These are phyloP conservation scores for Themeda triandra DNA, from an alignment of 176 grass and related monocot species.

Conservation along the genomic window DNA sequence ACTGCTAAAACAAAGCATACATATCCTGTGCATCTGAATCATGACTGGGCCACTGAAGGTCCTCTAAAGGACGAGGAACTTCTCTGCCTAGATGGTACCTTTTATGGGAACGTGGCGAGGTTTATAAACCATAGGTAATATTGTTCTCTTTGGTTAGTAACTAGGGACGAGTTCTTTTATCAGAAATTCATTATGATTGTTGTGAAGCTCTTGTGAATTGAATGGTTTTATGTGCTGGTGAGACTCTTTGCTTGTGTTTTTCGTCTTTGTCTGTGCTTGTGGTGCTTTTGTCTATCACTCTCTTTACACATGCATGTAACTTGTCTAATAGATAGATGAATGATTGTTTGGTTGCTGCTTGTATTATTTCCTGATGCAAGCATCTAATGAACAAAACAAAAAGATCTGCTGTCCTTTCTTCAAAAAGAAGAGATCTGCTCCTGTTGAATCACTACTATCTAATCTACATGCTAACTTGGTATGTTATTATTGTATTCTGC, in stretches of 20 bases:
- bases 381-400: not conserved
- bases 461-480: constrained; percentile 9
- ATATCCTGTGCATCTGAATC: constrained; percentile 70
- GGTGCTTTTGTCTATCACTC: no score
- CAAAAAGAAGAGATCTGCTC: not conserved
- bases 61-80: constrained; percentile 79
- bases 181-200: not conserved
- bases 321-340: not conserved
- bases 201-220: not conserved
- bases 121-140: constrained; percentile 97
- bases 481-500: constrained; percentile 32
- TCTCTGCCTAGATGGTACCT: constrained; percentile 82
- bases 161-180: not conserved
- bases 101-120: constrained; percentile 84
- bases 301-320: no score
- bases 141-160: not conserved
- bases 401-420: not conserved
- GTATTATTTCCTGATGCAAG: not conserved
- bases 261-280: no score
- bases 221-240: not conserved
- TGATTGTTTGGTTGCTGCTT: not conserved
- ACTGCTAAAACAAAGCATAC: constrained; percentile 52
- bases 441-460: not conserved
- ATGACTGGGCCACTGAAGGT: constrained; percentile 82
- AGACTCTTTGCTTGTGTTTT: not conserved